Base-by-base conservation (phyloP, 306 rosid species). In the Luffa aegyptiaca region DNA sequence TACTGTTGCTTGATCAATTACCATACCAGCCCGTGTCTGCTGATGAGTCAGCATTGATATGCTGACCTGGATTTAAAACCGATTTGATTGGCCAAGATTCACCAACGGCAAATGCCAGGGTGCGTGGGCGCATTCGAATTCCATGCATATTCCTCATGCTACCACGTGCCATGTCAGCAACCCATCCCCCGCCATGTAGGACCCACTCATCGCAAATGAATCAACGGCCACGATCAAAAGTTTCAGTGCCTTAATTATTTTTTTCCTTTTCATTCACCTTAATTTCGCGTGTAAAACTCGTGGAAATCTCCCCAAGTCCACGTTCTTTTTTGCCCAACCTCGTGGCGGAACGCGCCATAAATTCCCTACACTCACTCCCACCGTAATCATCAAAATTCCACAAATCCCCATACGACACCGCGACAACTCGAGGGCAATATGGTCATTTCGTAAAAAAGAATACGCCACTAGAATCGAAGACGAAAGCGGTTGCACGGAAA, bases 211-310 rank as follows among this genome's bases (percentile, higher is more conserved):
- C 46, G 11, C 39, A 0, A 18, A n/a, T 3, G 26, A 37, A 75
- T 53, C 65, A 36, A 75, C 79, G 79, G 79, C 64, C 49, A 53
- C 46, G 79, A 75, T 75, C 36, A 58, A 75, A 14, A 8, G 10
- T 53, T 5, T 5, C 14, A 33, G 26, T 10, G 0, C 11, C 20
- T 64, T 64, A 16, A 10, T 11, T 20, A 0, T 63, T 63, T 35
- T 36, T 33, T 3, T 8, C 17, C 0, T 31, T 64, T 35, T 64
- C 35, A 64, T 64, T 64, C 45, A 64, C 45, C 44, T 64, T 64
- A 64, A 35, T 64, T 64, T 48, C 79, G 36, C 65, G 79, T 75
- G 79, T 75, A 31, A 33, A 51, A 55, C 79, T 75, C 79, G 79
- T 75, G 79, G 46, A 75, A 49, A 49, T 33, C 37, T 4, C 42